Conservation (phyloP, 805 yeast species). For the Danielia reshetovae region DNA sequence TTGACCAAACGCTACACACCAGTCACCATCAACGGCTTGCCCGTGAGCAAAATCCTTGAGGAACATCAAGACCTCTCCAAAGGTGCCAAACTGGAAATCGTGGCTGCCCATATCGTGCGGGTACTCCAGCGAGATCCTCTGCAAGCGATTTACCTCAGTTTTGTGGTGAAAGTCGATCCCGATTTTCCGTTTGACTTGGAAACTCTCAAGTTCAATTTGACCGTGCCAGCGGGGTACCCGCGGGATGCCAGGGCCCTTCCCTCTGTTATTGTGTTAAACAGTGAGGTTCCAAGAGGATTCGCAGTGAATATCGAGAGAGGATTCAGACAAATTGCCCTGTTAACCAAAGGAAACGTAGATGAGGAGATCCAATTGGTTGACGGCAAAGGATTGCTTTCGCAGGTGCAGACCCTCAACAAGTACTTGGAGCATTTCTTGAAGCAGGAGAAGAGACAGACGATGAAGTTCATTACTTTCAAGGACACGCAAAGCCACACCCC, state of each 20-base stretch:
- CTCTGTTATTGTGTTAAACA: conserved; percentile 53
- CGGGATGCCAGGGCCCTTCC: conserved; percentile 37
- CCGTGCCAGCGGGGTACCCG: conserved; percentile 57
- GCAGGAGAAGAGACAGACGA: conserved; percentile 55
- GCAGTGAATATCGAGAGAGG: conserved; percentile 67
- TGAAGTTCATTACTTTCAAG: conserved; percentile 50
- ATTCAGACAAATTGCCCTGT: conserved; percentile 43
- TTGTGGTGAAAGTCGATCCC: conserved; percentile 59
- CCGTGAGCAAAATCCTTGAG: conserved; percentile 15
- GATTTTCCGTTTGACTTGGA: conserved; percentile 67
- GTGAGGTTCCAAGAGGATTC: conserved; percentile 67
- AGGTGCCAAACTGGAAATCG: conserved; percentile 9
- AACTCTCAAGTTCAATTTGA: conserved; percentile 47
- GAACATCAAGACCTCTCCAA: conserved; percentile 5
- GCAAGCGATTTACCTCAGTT: conserved; percentile 36
- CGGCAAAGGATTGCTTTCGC: conserved; percentile 51
- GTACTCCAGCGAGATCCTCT: conserved; percentile 11
- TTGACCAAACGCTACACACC: conserved; percentile 28
- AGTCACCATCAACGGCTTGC: conserved; percentile 34
- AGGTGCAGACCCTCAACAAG: conserved; percentile 51
- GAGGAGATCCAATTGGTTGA: conserved; percentile 32
- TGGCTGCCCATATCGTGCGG: conserved; percentile 11
- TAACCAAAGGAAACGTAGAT: conserved; percentile 12
- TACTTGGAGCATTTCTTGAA: conserved; percentile 56
- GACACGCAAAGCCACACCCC: conserved; percentile 3